A percentile compares a stretch with the other conserved stretches of the same genome.
Conservation (phyloP, 352 stramenopile species). For the Pythium aristosporum region DNA sequence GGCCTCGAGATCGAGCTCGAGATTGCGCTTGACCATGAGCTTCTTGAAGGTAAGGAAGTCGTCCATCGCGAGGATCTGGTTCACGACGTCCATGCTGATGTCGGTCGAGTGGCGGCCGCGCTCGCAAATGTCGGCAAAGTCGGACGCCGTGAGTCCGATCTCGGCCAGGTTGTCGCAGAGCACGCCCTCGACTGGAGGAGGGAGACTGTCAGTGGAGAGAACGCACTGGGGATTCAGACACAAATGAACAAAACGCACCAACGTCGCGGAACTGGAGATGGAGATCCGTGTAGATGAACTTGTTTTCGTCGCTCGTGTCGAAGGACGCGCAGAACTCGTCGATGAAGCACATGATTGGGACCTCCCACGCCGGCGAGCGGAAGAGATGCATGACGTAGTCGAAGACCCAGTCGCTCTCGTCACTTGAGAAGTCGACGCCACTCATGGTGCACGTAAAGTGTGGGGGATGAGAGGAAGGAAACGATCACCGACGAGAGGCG, state of each 20-base stretch:
- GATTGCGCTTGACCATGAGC: constrained; percentile 91
- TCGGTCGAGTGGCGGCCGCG: constrained; percentile 55
- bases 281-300: constrained; percentile 85
- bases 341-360: constrained; percentile 88
- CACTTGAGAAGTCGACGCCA: constrained; percentile 44
- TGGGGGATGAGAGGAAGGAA: background rate
- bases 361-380: constrained; percentile 84
- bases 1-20: constrained; percentile 89
- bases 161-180: constrained; percentile 79
- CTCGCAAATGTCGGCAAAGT: constrained; percentile 85
- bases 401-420: constrained; percentile 86
- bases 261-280: constrained; percentile 80
- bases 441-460: constrained; percentile 10
- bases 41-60: constrained; percentile 93
- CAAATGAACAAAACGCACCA: constrained; percentile 22
- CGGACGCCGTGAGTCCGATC: constrained; percentile 77
- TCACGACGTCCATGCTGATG: constrained; percentile 77
- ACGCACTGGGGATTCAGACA: background rate
- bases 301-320: constrained; percentile 89
- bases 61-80: constrained; percentile 88
- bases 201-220: background rate
- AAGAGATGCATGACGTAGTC: constrained; percentile 89
- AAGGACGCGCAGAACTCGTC: constrained; percentile 89
- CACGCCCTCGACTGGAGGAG: constrained; percentile 58
- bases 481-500: background rate